Conservation (phyloP, 164 flowering plant genomes). For the Malania oleifera region DNA sequence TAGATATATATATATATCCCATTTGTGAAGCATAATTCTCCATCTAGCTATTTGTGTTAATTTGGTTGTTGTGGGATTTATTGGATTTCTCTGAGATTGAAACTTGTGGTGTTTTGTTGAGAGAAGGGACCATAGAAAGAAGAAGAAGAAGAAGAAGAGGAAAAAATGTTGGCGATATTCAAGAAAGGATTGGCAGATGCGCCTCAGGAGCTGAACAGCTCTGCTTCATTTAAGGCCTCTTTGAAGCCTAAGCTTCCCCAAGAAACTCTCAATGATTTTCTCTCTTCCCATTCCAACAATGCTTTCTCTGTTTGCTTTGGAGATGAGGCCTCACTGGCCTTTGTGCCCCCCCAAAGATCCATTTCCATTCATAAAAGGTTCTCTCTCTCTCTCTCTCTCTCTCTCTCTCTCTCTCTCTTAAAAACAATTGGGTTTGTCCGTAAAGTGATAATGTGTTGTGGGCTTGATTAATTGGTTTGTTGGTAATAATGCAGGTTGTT, state of each 20-base stretch:
- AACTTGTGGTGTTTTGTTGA: neutral
- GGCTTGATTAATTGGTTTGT: neutral
- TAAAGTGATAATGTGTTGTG: no score
- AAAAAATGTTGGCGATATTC: conserved; percentile 54
- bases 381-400: neutral
- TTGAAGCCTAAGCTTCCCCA: conserved; percentile 35
- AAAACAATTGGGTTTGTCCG: neutral
- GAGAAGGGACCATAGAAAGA: neutral
- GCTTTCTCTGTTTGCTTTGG: conserved; percentile 37
- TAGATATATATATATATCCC: conserved; percentile 11
- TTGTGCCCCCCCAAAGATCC: conserved; percentile 23
- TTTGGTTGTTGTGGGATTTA: neutral
- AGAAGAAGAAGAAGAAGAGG: neutral
- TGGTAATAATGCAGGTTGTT: conserved; percentile 35
- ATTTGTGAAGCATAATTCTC: no score
- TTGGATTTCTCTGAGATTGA: neutral
- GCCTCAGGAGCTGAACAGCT: conserved; percentile 55
- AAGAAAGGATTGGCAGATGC: conserved; percentile 40
- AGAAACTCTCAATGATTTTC: conserved; percentile 34
- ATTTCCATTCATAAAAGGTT: conserved; percentile 32
- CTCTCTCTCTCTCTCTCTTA: neutral
- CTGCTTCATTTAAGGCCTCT: conserved; percentile 22
- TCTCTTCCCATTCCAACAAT: conserved; percentile 24
- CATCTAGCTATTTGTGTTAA: neutral
- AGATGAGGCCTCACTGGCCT: conserved; percentile 36